Evolutionary conservation across 192 early-diverging fungal genomes (phyloP), one percentile per base, ranked within the genome.

Genomic region (Coemansia sp.): DNA sequence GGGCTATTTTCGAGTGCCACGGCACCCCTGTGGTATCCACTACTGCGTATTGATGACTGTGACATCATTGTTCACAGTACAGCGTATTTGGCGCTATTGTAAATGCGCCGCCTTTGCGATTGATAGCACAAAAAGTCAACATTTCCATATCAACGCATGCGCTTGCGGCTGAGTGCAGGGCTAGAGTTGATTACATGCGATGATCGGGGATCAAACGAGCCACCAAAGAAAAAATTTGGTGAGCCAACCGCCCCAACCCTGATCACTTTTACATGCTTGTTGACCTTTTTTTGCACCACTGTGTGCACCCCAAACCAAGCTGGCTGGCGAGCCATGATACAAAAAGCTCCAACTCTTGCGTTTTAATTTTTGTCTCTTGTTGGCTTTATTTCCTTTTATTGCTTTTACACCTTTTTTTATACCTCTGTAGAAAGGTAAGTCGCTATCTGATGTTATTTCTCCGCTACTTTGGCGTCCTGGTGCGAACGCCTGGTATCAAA

Each of bases 361-460:
- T 41, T 67, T 59, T 59, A 39, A 23, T 57, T 53, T 53, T 58
- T 23, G 39, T 41, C 32, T 67, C 37, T 51, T 27, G 32, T 38
- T 60, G 66, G 31, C 66, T 44, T 60, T 68, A 60, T 53, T 68
- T 60, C 29, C 58, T 68, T 39, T 63, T 42, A 53, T 57, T 68
- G 55, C 58, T 60, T 37, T 68, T 60, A 44, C 66, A 57, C 39
- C 29, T 60, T n/a, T 67, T 67, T 38, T 8, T 46, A 51, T 63
- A 62, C 53, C 25, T 67, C 37, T 60, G 58, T 68, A 68, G 57
- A 68, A 68, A 67, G 66, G 66, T 67, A 67, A 67, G 66, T 41
- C 41, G 57, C 39, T 10, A 45, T 39, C 57, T 21, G 39, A 27
- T 60, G 50, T 38, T 27, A 39, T 12, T 44, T 42, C 17, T 50